Evolutionary conservation across 192 early-diverging fungal species (phyloP).

Genomic region (Rhizophagus sp.): DNA sequence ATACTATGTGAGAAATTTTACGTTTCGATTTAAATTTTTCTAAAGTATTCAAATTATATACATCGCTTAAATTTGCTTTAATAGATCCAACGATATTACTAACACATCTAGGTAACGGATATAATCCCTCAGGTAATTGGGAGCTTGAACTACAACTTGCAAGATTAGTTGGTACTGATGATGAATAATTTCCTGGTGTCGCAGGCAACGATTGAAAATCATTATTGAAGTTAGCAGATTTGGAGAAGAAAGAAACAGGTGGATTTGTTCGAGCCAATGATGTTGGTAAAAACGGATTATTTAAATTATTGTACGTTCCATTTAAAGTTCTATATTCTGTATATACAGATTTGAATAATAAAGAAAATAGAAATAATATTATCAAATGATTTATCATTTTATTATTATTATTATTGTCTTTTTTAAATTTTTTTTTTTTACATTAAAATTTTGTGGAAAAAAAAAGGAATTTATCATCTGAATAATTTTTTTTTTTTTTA

Average conservation of each 20-base stretch:
- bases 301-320: not conserved
- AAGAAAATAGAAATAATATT: not conserved
- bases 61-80: not conserved
- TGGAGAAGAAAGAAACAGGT: not conserved
- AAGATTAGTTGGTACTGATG: not conserved
- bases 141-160: not conserved
- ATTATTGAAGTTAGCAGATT: not conserved
- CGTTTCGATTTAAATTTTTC: slow-evolving; percentile 3
- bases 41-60: not conserved
- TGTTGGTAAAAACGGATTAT: not conserved
- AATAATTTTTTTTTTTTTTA: no score
- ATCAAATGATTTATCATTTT: not conserved
- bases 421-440: no score
- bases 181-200: slow-evolving; percentile 7
- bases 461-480: no score
- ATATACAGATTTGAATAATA: not conserved
- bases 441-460: no score
- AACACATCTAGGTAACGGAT: slow-evolving; percentile 5
- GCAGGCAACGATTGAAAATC: not conserved
- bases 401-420: not conserved
- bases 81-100: not conserved
- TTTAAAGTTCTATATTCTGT: not conserved
- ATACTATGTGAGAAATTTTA: slow-evolving; percentile 11
- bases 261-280: not conserved
- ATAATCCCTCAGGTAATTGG: not conserved